phyloP scores from a whole-genome alignment of 495 filamentous ascomycete genomes.

The Penicillium canariense region DNA sequence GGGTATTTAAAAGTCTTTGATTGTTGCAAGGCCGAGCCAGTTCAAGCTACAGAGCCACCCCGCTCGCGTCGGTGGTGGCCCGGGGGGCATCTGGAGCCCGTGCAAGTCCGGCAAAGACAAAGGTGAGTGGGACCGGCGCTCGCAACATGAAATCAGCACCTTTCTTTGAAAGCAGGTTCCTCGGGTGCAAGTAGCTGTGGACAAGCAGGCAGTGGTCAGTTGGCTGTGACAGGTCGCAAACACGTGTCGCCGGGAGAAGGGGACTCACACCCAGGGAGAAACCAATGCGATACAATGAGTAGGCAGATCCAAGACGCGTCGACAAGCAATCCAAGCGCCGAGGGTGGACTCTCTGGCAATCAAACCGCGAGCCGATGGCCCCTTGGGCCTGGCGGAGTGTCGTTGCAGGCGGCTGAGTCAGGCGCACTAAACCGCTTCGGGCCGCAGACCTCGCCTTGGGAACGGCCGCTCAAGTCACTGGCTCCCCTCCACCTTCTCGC shows the following conservation, averaged over 20 bases:
- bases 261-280: slow-evolving; percentile 24
- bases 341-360: slow-evolving; percentile 29
- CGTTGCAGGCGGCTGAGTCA: slow-evolving; percentile 47
- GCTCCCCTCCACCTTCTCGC: slow-evolving; percentile 25
- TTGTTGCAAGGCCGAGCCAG: slow-evolving; percentile 11
- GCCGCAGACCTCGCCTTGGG: slow-evolving; percentile 27
- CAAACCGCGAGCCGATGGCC: slow-evolving; percentile 39
- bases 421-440: slow-evolving; percentile 41
- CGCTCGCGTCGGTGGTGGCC: slow-evolving; percentile 31
- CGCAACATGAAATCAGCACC: neutral
- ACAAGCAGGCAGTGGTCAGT: slow-evolving; percentile 19
- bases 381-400: slow-evolving; percentile 41
- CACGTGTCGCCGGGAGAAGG: slow-evolving; percentile 23
- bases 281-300: slow-evolving; percentile 8
- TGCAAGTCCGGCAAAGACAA: neutral
- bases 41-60: slow-evolving; percentile 29
- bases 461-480: slow-evolving; percentile 6
- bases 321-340: slow-evolving; percentile 30
- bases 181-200: slow-evolving; percentile 23
- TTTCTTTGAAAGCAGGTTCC: slow-evolving; percentile 1
- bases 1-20: slow-evolving; percentile 10
- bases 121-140: neutral
- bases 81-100: slow-evolving; percentile 28
- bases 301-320: slow-evolving; percentile 37
- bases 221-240: slow-evolving; percentile 17